Base-by-base conservation (phyloP, 1,284 basidiomycete genomes). In the Sphaerobolus stellatus region DNA sequence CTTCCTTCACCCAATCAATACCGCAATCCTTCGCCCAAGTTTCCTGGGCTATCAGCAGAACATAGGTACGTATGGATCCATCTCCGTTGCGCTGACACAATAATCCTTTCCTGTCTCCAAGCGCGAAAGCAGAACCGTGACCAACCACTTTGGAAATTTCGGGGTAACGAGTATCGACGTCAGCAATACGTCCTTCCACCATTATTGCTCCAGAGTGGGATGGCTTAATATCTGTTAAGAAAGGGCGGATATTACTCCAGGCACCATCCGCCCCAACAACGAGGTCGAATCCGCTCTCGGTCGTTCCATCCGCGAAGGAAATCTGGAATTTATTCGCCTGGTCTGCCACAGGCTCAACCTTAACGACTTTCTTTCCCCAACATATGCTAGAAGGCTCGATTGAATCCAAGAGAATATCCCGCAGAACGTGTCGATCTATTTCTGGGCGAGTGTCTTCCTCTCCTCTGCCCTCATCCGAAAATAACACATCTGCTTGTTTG, bases 261-360 rank as follows among this genome's bases (percentile, higher is more conserved):
- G 75, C 66, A 7, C 78, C 77, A 51, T 79, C 78, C 11, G 78
- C 77, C 14, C 77, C 78, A 18, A 80, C 63, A 27, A 79, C 62
- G 38, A 75, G 51, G 49, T 71, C 68, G 50, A 61, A 59, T 6
- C 44, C 60, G 30, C 50, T 52, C 13, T 57, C 55, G 22, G 44
- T 48, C 1, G 13, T 43, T 14, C 58, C 56, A 43, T 65, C 59
- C 28, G 57, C 54, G 55, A 66, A 56, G 52, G 50, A 18, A 40
- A 62, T 30, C 31, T 58, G 27, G 54, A 58, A 38, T 34, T 29
- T 38, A 33, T 29, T 46, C 25, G 48, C 41, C 38, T 28, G 33
- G 11, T 27, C 29, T 52, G 54, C 2, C 6, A 54, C 13, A 51
- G 46, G 43, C 43, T 57, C 13, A 18, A 57, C 52, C 2, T 60